These are phyloP conservation scores for Tetrapisispora taiwanensis DNA, from an alignment of 805 yeast genomes.

Conservation along the genomic window DNA sequence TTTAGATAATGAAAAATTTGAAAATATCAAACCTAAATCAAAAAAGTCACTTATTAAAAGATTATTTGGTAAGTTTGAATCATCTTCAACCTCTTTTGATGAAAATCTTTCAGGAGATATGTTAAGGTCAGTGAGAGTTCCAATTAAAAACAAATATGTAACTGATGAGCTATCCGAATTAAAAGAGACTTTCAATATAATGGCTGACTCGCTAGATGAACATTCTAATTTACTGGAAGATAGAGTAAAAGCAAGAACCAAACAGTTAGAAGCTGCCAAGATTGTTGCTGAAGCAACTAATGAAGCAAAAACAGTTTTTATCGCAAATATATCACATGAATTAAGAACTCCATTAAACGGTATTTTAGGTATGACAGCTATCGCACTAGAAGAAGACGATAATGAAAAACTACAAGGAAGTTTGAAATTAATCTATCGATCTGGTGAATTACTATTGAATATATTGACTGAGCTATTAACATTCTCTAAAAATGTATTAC, in stretches of 20 bases:
- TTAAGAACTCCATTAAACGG: constrained; percentile 93
- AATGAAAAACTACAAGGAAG: constrained; percentile 58
- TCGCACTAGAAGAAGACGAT: constrained; percentile 82
- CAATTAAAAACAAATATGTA: constrained; percentile 42
- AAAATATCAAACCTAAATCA: not conserved
- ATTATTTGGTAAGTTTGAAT: not conserved
- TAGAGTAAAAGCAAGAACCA: constrained; percentile 75
- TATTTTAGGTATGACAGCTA: constrained; percentile 89
- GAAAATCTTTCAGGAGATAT: not conserved
- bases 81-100: not conserved
- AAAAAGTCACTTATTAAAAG: not conserved
- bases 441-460: constrained; percentile 84
- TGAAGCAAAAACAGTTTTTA: constrained; percentile 90
- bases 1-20: not conserved
- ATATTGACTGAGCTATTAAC: constrained; percentile 84
- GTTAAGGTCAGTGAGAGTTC: constrained; percentile 32
- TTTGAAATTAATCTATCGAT: constrained; percentile 71
- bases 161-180: constrained; percentile 82
- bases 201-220: constrained; percentile 78
- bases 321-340: constrained; percentile 90
- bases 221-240: constrained; percentile 83
- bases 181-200: constrained; percentile 79
- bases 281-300: constrained; percentile 89
- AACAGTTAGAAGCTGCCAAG: constrained; percentile 79
- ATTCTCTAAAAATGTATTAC: constrained; percentile 80